Evolutionary conservation across 257 asterid species (phyloP), one percentile per base, ranked within the genome.

Genomic region (Eustoma russellianum): DNA sequence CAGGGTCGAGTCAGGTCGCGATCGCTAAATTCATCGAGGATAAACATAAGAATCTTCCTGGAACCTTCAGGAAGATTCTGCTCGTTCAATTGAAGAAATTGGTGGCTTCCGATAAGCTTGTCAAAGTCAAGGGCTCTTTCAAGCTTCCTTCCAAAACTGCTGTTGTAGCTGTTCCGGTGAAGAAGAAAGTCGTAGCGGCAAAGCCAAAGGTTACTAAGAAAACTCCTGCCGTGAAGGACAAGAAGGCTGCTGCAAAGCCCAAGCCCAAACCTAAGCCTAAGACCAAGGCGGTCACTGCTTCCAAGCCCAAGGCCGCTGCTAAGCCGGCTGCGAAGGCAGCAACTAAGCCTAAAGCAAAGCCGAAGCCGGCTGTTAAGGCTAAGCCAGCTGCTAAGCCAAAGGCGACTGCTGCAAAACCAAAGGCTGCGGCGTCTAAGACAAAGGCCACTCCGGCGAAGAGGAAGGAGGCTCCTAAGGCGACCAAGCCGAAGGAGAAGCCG

Each of bases 1-100:
- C 88, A 1, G 95, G 95, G 43, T 88, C 97, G 55, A 88, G 97
- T 30, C 97, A 78, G 55, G 66, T 74, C 48, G 97, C 97, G 28
- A 82, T 88, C 14, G 40, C 70, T 58, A 88, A 85, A 67, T 85
- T 78, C 67, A 70, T 77, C 6, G 97, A 85, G 33, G 91, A 82
- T 2, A 85, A 85, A 68, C 86, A 88, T 59, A 85, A 82, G 67
- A 70, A 41, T 55, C 77, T 88, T 38, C 91, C 95, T 6, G 19
- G 81, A 9, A 88, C 85, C 71, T 88, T 88, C 65, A 80, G 55
- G 60, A 88, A 82, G 74, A 56, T 82, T 6, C 59, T 88, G 60
- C 76, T 82, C 1, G 53, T 65, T 51, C 95, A 88, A 24, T 62
- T 85, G 83, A 83, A 49, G 75, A 88, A 79, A 74, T 48, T 78